Conservation (phyloP, 768 basidiomycete genomes). For the Leccinum olivaceopallidum region DNA sequence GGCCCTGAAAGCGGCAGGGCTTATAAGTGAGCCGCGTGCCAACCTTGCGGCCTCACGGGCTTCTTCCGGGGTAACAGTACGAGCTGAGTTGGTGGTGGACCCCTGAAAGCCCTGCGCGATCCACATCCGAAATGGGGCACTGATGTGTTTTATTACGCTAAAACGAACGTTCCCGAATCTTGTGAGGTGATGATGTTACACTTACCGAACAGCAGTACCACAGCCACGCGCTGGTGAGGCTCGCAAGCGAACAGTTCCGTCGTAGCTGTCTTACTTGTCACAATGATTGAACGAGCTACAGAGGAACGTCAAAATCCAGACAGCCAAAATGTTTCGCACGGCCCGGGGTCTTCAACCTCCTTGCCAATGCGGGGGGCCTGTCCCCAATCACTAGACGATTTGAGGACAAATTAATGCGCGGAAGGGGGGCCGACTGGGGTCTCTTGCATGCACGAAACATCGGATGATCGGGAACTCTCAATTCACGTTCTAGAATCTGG, state of each 20-base stretch:
- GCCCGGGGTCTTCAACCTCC: neutral
- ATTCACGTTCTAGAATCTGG: slow-evolving; percentile 26
- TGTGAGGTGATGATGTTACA: slow-evolving; percentile 1
- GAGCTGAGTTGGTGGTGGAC: slow-evolving; percentile 14
- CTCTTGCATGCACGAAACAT: slow-evolving; percentile 15
- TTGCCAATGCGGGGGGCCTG: neutral
- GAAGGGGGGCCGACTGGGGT: slow-evolving; percentile 17
- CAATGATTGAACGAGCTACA: neutral
- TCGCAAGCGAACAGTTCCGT: neutral
- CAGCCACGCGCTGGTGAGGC: neutral
- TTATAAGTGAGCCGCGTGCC: slow-evolving; percentile 31
- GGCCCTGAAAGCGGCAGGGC: slow-evolving; percentile 14
- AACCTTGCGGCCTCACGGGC: slow-evolving; percentile 25
- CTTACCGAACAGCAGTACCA: slow-evolving; percentile 7
- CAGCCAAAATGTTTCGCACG: slow-evolving; percentile 7
- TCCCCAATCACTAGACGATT: slow-evolving; percentile 2
- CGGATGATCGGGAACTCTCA: slow-evolving; percentile 24
- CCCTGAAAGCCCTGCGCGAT: slow-evolving; percentile 20
- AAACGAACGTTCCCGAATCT: slow-evolving; percentile 22
- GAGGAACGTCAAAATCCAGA: neutral
- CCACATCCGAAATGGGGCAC: slow-evolving; percentile 4
- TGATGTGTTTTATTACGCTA: slow-evolving; percentile 8
- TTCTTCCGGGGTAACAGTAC: slow-evolving; percentile 30
- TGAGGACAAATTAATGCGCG: slow-evolving; percentile 1
- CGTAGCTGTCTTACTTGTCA: neutral